Base-by-base conservation (phyloP, 148 eudicot genomes). In the Rhododendron williamsianum region DNA sequence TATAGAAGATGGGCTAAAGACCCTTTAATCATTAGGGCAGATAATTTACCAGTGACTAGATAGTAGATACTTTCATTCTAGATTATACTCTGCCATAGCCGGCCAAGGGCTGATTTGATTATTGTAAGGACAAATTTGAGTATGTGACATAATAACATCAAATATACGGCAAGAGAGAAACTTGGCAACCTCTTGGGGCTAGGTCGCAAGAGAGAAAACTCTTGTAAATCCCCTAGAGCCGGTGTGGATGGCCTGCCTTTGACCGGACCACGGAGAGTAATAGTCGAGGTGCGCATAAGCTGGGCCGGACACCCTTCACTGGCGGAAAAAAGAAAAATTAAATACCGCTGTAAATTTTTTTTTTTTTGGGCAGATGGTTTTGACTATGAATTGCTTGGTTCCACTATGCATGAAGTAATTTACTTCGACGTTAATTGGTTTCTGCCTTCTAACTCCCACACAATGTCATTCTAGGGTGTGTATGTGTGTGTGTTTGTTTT, bases 301-400 rank as follows among this genome's bases (percentile, higher is more conserved):
- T 49, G 52, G 15, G 13, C 52, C 0, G 12, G 15, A 49, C 52
- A 49, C 52, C 52, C 13, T 3, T 49, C 0, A 11, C 52, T 11
- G 0, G 2, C 3, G 52, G 0, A 11, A 9, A 49, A 10, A 49
- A 49, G 13, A 49, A 11, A 49, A 49, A 49, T 51, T 81, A 80
- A 56, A 56, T 35, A 21, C 18, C 6, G 1, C 10, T 56, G 33
- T 46, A 10, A 41, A 41, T n/a, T 1, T 2, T 16, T 16, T 16
- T 16, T 15, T 27, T 25, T 52, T 82, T 15, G 69, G 41, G 33
- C 63, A 71, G 18, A 43, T 25, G 23, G 25, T 87, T 80, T 77
- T 78, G 46, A 76, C 60, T 54, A 86, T 80, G 46, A 79, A 67
- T 69, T 76, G 78, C 54, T 86, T 35, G 36, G 35, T 35, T 82